These are phyloP conservation scores for Fusarium aywerte DNA, from an alignment of 2,329 filamentous ascomycete genomes.

Conservation along the genomic window DNA sequence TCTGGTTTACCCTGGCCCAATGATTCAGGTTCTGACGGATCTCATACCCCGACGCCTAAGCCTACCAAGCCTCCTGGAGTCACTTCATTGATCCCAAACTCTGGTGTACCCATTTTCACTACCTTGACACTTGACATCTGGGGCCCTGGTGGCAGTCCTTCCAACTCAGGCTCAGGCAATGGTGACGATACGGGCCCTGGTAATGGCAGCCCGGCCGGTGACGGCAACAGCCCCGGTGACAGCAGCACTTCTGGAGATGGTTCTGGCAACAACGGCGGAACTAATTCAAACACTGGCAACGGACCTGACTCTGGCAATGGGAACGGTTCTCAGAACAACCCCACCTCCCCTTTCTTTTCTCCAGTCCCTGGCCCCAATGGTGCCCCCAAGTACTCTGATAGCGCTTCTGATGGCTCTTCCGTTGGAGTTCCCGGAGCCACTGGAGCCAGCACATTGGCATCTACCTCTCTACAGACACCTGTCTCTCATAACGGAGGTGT, in stretches of 20 bases:
- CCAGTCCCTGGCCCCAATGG: slow-evolving; percentile 31
- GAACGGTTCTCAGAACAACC: slow-evolving; percentile 15
- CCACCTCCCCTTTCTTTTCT: slow-evolving; percentile 14
- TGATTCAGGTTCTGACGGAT: slow-evolving; percentile 36
- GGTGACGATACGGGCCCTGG: slow-evolving; percentile 17
- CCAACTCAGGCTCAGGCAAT: slow-evolving; percentile 13
- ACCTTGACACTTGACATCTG: slow-evolving; percentile 53
- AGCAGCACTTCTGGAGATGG: slow-evolving; percentile 7
- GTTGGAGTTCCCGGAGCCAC: slow-evolving; percentile 17
- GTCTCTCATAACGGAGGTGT: slow-evolving; percentile 22
- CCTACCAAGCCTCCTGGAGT: slow-evolving; percentile 44
- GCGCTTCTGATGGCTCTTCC: slow-evolving; percentile 34
- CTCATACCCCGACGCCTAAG: slow-evolving; percentile 43
- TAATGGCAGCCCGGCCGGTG: slow-evolving; percentile 4
- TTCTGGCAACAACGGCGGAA: neutral
- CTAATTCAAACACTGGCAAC: neutral
- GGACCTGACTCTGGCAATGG: slow-evolving; percentile 11
- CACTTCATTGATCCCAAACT: slow-evolving; percentile 17
- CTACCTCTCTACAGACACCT: slow-evolving; percentile 28
- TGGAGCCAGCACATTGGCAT: slow-evolving; percentile 23
- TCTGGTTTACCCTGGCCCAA: slow-evolving; percentile 28
- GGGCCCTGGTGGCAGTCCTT: slow-evolving; percentile 35
- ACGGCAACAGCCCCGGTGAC: slow-evolving; percentile 16
- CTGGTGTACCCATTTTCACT: slow-evolving; percentile 48
- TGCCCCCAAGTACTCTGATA: slow-evolving; percentile 39